A percentile compares a stretch with the other conserved stretches of the same genome.
Conservation (phyloP, 2,329 filamentous ascomycete genomes). For the Penicillium italicum region DNA sequence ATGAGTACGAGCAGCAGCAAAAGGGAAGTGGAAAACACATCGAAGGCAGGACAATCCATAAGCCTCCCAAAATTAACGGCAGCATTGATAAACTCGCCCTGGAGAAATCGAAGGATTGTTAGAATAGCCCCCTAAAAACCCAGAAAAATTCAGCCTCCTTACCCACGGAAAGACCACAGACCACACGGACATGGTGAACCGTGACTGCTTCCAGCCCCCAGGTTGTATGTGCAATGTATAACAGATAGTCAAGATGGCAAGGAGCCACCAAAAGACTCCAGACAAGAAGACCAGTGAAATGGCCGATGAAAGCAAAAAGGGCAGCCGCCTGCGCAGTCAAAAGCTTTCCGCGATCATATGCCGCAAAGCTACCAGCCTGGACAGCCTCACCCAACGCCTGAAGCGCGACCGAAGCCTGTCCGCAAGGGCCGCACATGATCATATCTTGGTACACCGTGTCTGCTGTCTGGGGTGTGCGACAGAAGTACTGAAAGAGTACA, state of each 20-base stretch:
- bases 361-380: slow-evolving; percentile 28
- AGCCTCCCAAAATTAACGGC: slow-evolving; percentile 38
- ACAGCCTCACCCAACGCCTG: slow-evolving; percentile 38
- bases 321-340: slow-evolving; percentile 33
- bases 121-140: neutral
- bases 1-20: slow-evolving; percentile 36
- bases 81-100: slow-evolving; percentile 43
- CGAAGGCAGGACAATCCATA: slow-evolving; percentile 40
- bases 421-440: slow-evolving; percentile 43
- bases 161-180: slow-evolving; percentile 42
- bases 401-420: slow-evolving; percentile 41
- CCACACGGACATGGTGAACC: slow-evolving; percentile 35
- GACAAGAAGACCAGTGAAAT: slow-evolving; percentile 38
- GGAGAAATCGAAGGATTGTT: neutral
- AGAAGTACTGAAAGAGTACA: slow-evolving; percentile 34
- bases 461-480: slow-evolving; percentile 19
- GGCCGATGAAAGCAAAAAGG: slow-evolving; percentile 33
- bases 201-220: slow-evolving; percentile 18
- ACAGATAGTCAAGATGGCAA: slow-evolving; percentile 37
- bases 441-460: slow-evolving; percentile 37
- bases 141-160: slow-evolving; percentile 12
- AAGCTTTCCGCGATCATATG: slow-evolving; percentile 33
- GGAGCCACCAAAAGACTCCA: slow-evolving; percentile 45
- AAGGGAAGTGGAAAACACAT: slow-evolving; percentile 39
- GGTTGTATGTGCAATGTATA: slow-evolving; percentile 26